These are phyloP conservation scores for Talaromyces sp. DNA, from an alignment of 2,329 filamentous ascomycete genomes.

Conservation along the genomic window DNA sequence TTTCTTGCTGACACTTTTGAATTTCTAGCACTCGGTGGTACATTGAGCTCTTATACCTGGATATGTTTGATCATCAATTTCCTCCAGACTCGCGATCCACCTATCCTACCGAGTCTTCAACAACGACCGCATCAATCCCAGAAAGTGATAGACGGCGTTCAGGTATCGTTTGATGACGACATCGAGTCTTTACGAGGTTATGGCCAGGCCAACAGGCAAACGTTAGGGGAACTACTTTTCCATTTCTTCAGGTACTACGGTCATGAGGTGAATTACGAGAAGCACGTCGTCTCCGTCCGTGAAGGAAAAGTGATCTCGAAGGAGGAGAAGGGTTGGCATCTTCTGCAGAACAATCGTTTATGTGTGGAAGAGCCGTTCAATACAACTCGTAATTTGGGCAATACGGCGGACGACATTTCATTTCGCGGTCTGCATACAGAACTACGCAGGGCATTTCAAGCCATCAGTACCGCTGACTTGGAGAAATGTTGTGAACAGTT, in stretches of 20 bases:
- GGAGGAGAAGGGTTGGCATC: constrained; percentile 82
- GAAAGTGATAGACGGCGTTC: constrained; percentile 59
- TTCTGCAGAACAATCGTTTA: constrained; percentile 72
- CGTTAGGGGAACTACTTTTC: constrained; percentile 81
- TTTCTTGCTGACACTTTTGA: neutral
- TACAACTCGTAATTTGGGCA: constrained; percentile 79
- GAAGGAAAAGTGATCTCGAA: constrained; percentile 75
- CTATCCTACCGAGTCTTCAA: constrained; percentile 81
- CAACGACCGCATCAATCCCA: constrained; percentile 63
- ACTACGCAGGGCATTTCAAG: constrained; percentile 79
- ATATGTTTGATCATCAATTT: constrained; percentile 98
- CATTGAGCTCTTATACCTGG: constrained; percentile 97
- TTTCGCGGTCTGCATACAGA: constrained; percentile 89
- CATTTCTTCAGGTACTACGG: constrained; percentile 94
- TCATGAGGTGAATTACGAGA: constrained; percentile 87
- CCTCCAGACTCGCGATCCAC: constrained; percentile 78
- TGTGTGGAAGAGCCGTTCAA: constrained; percentile 99
- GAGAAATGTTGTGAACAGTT: constrained; percentile 83
- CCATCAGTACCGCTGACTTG: constrained; percentile 73
- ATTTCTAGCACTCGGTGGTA: constrained; percentile 74
- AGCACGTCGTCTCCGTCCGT: constrained; percentile 77
- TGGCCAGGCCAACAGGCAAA: constrained; percentile 75
- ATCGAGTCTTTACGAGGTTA: constrained; percentile 69
- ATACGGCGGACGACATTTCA: constrained; percentile 92
- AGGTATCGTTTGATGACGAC: constrained; percentile 83